These are phyloP conservation scores for Mycena maculata DNA, from an alignment of 768 basidiomycete species.

Conservation along the genomic window DNA sequence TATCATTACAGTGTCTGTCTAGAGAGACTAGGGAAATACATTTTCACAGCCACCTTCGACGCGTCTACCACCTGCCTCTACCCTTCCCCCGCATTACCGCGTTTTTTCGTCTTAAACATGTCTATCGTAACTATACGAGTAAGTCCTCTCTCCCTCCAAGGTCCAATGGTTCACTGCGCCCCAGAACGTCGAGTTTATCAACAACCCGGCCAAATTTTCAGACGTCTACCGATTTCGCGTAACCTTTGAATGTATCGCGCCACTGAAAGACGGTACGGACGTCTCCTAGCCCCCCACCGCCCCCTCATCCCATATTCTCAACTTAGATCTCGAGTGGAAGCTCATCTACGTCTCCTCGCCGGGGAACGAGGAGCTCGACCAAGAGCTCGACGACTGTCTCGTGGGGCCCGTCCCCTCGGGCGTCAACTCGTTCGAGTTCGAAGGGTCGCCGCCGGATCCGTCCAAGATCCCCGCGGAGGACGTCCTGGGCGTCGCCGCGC, in stretches of 20 bases:
- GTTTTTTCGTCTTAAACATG: constrained; percentile 17
- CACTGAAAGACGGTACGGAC: constrained; percentile 88
- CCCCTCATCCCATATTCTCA: background rate
- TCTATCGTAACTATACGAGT: constrained; percentile 32
- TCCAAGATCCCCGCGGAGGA: constrained; percentile 88
- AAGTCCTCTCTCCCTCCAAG: background rate
- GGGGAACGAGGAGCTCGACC: constrained; percentile 90
- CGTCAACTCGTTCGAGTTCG: constrained; percentile 97
- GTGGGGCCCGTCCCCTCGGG: constrained; percentile 98
- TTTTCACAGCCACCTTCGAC: too few relatives aligned
- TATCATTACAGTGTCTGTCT: too few relatives aligned
- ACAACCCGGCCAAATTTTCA: constrained; percentile 92
- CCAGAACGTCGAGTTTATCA: constrained; percentile 91
- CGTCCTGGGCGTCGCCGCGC: constrained; percentile 94
- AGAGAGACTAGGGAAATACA: too few relatives aligned
- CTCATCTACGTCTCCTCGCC: constrained; percentile 97
- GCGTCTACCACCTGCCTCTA: too few relatives aligned
- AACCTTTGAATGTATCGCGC: constrained; percentile 96
- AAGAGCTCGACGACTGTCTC: constrained; percentile 97
- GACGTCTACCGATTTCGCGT: constrained; percentile 94
- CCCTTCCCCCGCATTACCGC: constrained; percentile 11
- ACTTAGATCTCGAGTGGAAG: constrained; percentile 94
- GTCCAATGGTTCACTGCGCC: background rate
- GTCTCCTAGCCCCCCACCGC: background rate
- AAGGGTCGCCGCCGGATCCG: constrained; percentile 86